These are phyloP conservation scores for Nematodospora anomalae DNA, from an alignment of 1,139 yeast species.

Conservation along the genomic window DNA sequence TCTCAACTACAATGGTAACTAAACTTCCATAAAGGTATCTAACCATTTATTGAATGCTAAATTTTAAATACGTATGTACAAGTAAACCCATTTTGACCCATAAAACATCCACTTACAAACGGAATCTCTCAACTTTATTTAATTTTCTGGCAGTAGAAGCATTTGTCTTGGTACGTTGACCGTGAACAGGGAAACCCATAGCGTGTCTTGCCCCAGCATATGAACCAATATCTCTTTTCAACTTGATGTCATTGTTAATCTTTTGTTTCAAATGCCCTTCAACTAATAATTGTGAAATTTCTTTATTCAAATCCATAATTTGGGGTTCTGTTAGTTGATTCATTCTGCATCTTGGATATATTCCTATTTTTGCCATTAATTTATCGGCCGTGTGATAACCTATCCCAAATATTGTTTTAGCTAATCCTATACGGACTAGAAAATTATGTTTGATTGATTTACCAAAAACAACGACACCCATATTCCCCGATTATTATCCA, in stretches of 20 bases:
- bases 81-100: constrained; percentile 1
- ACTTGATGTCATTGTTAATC: constrained; percentile 72
- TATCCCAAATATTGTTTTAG: constrained; percentile 81
- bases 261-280: constrained; percentile 84
- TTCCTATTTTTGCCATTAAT: constrained; percentile 84
- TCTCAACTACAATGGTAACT: too few relatives aligned
- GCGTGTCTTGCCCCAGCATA: constrained; percentile 91
- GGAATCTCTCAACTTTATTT: constrained; percentile 68
- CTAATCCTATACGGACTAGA: constrained; percentile 62
- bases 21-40: too few relatives aligned
- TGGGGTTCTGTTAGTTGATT: constrained; percentile 89
- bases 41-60: constrained; percentile 2
- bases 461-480: constrained; percentile 79
- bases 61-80: constrained; percentile 3
- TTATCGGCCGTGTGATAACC: constrained; percentile 73
- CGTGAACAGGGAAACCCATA: constrained; percentile 85
- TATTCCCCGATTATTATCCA: constrained; percentile 20
- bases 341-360: constrained; percentile 93
- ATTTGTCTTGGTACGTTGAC: constrained; percentile 90
- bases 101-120: constrained; percentile 5
- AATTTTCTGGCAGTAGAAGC: constrained; percentile 86
- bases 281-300: constrained; percentile 75
- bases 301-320: constrained; percentile 82
- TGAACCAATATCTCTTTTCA: constrained; percentile 81
- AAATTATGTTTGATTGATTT: constrained; percentile 61